phyloP scores from a whole-genome alignment of 257 asterid genomes.

The Solanum arcanum region DNA sequence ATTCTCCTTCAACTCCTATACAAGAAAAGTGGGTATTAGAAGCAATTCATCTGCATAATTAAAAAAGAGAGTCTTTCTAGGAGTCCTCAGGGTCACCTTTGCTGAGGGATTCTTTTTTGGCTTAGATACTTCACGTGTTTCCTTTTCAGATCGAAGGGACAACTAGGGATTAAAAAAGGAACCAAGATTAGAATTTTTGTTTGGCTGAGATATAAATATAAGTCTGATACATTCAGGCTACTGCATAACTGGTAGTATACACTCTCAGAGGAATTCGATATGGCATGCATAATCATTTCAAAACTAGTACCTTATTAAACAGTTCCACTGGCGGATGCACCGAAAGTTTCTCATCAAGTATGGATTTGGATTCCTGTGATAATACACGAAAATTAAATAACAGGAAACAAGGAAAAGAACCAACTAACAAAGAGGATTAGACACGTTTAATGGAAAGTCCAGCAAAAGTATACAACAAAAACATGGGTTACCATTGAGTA shows the following conservation, averaged over 20 bases:
- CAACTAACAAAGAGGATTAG: not conserved
- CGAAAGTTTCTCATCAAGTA: conserved; percentile 11
- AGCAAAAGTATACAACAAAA: not conserved
- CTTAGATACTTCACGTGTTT: conserved; percentile 11
- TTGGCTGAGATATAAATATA: not conserved
- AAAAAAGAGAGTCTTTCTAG: not conserved
- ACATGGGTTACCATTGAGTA: not conserved
- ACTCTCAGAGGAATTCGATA: not conserved
- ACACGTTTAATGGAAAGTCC: not conserved
- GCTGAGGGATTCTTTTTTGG: conserved; percentile 11
- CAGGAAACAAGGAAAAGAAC: not conserved
- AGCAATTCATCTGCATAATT: not conserved
- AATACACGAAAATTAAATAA: not conserved
- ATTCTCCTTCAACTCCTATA: conserved; percentile 40
- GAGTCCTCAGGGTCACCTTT: conserved; percentile 31
- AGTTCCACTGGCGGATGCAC: conserved; percentile 39
- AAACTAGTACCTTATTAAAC: conserved; percentile 40
- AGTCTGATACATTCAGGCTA: not conserved
- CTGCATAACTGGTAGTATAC: not conserved
- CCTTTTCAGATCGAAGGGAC: conserved; percentile 37
- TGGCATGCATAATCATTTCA: not conserved
- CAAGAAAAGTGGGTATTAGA: not conserved
- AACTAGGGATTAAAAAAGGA: conserved; percentile 28
- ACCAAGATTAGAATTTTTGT: not conserved
- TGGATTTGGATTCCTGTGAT: conserved; percentile 28